Evolutionary conservation across 192 early-diverging fungal genomes (phyloP).

Genomic region (Funneliformis geosporum): DNA sequence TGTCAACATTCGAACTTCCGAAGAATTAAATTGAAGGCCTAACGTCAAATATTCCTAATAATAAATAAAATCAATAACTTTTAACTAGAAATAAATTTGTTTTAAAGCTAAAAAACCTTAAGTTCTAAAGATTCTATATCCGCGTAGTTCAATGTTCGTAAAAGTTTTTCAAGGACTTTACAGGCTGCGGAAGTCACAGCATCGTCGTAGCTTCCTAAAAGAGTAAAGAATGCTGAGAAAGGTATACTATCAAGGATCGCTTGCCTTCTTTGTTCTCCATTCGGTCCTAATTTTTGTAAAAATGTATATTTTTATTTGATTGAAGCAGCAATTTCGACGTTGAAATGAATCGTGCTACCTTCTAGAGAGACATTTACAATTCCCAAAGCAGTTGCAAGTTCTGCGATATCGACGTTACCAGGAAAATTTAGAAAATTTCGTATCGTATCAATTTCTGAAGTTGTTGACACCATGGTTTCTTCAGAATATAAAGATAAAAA

Average conservation of each 20-base stretch:
- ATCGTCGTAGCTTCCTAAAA: slow-evolving; percentile 24
- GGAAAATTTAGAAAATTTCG: background rate
- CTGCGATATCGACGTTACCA: background rate
- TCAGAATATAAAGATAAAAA: too few relatives aligned
- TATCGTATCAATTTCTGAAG: slow-evolving; percentile 11
- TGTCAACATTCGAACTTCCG: slow-evolving; percentile 43
- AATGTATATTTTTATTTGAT: background rate
- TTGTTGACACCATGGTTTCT: background rate
- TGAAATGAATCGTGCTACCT: background rate
- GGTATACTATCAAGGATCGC: slow-evolving; percentile 27
- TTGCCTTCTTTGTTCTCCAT: background rate
- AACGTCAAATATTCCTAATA: slow-evolving; percentile 36
- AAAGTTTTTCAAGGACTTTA: slow-evolving; percentile 37
- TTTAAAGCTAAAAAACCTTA: slow-evolving; percentile 24
- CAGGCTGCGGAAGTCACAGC: slow-evolving; percentile 27
- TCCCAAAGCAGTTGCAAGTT: slow-evolving; percentile 6
- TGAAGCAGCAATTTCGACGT: background rate
- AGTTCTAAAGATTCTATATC: slow-evolving; percentile 27
- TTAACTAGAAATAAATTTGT: slow-evolving; percentile 5
- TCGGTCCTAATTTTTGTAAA: background rate
- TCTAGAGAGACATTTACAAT: slow-evolving; percentile 13
- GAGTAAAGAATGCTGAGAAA: slow-evolving; percentile 24
- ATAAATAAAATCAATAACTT: background rate
- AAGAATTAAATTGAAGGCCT: slow-evolving; percentile 39
- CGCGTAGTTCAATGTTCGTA: slow-evolving; percentile 32